Evolutionary conservation across 140 eudicot species (phyloP).

Genomic region (Bidens hawaiensis): DNA sequence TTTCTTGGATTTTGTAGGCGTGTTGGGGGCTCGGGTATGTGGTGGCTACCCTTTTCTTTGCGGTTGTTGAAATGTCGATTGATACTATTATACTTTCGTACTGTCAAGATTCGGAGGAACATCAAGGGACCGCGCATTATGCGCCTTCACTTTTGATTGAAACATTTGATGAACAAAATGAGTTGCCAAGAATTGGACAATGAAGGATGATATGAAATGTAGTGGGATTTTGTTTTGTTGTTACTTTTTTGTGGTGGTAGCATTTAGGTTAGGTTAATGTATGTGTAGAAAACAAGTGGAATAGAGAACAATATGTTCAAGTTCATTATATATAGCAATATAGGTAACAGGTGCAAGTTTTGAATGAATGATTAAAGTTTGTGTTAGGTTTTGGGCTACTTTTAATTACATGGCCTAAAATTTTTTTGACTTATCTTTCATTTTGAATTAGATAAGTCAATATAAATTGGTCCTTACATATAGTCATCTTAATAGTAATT

Average conservation of each 20-base stretch:
- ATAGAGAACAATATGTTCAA: too few species aligned
- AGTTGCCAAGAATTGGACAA: conserved; percentile 86
- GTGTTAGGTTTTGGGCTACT: too few species aligned
- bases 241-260: conserved; percentile 16
- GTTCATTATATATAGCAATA: too few species aligned
- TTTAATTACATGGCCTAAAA: too few species aligned
- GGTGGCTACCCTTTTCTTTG: conserved; percentile 85
- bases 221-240: conserved; percentile 10
- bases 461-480: too few species aligned
- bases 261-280: conserved; percentile 10
- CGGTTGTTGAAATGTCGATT: conserved; percentile 89
- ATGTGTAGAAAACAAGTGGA: conserved; percentile 20
- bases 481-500: too few species aligned
- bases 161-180: conserved; percentile 78
- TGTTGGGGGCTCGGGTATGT: conserved; percentile 89
- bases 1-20: conserved; percentile 37
- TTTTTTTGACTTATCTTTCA: too few species aligned
- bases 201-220: conserved; percentile 32
- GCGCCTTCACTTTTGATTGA: conserved; percentile 91
- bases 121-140: conserved; percentile 92
- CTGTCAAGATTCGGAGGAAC: conserved; percentile 92
- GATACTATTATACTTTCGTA: conserved; percentile 91
- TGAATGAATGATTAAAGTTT: too few species aligned
- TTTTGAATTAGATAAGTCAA: too few species aligned
- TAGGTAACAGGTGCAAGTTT: too few species aligned